phyloP scores from a whole-genome alignment of 2,329 filamentous ascomycete species.

The Ceratocystis smalleyi region DNA sequence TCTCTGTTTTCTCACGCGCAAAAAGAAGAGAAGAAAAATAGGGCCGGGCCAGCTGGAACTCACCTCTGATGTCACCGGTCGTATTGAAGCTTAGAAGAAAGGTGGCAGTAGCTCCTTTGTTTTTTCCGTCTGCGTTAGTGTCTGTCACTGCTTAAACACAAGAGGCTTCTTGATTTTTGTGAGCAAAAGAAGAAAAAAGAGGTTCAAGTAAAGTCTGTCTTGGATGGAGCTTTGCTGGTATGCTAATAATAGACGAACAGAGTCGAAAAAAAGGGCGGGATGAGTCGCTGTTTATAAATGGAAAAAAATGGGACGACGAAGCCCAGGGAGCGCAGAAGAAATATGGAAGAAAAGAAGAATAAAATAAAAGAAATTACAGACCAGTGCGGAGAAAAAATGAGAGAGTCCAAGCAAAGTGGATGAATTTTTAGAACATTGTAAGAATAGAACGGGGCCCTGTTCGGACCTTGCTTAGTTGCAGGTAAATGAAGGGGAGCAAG shows the following conservation, averaged over 20 bases:
- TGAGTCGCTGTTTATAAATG: slow-evolving; percentile 1
- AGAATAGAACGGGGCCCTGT: slow-evolving; percentile 2
- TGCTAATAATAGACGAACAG: slow-evolving; percentile 6
- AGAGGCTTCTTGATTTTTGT: too few relatives aligned
- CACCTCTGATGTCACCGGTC: neutral
- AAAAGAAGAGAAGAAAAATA: neutral
- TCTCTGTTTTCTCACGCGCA: neutral
- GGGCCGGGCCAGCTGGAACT: neutral
- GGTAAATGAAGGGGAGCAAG: slow-evolving; percentile 2
- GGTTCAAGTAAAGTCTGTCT: neutral
- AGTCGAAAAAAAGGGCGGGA: slow-evolving; percentile 4
- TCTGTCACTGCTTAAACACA: too few relatives aligned
- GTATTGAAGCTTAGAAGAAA: neutral
- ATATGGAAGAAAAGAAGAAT: slow-evolving; percentile 3
- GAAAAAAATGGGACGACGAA: neutral
- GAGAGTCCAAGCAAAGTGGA: neutral
- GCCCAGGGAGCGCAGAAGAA: neutral
- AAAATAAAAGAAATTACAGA: neutral
- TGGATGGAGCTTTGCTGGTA: neutral
- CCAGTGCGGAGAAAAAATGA: neutral
- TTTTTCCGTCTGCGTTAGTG: neutral
- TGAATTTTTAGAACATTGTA: slow-evolving; percentile 6
- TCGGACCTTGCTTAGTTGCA: neutral
- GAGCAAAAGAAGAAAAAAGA: slow-evolving; percentile 6
- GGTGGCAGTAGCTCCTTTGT: neutral